Evolutionary conservation across 208 protist species (phyloP), one percentile per base, ranked within the genome.

Genomic region (Trichomonas tenax): DNA sequence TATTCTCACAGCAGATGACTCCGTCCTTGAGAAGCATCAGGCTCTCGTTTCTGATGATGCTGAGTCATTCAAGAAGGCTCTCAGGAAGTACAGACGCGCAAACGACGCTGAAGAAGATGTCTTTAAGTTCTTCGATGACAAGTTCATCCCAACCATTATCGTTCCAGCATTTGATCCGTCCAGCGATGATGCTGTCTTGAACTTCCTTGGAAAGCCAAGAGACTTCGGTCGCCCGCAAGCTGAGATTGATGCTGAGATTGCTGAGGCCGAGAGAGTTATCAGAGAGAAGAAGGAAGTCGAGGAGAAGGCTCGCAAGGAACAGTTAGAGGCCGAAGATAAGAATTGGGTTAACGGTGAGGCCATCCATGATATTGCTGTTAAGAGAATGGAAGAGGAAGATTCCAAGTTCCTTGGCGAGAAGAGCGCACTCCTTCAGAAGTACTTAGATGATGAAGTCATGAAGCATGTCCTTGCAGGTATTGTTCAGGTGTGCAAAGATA

Each of bases 121-220:
- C 26, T 93, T 93, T 26, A 51, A 51, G 14, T 93, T 93, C n/a
- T 93, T 93, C n/a, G 86, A 93, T 93, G 86, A 93, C 45, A 41
- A 44, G n/a, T 41, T 41, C 8, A 93, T 93, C 15, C 23, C 86
- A 34, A 38, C 44, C 15, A 34, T 93, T 0, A 93, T 93, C 38
- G 41, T 41, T 26, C 10, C 41, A 34, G 86, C 86, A 49, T 51
- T 93, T 36, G 23, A 51, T 38, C 0, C 3, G 48, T 34, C 4
- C 17, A 48, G 4, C 4, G 6, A n/a, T 38, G 86, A 51, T 38
- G 44, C 26, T 4, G 46, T 93, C 26, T 38, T 51, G 26, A 44
- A 93, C 0, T 93, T 93, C n/a, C 26, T 93, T 8, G 86, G 86
- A 38, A 21, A 41, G 38, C 41, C 41, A 38, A 23, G 44, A 38